These are phyloP conservation scores for Eragrostis nindensis DNA, from an alignment of 176 grass and related monocot genomes.

Conservation along the genomic window DNA sequence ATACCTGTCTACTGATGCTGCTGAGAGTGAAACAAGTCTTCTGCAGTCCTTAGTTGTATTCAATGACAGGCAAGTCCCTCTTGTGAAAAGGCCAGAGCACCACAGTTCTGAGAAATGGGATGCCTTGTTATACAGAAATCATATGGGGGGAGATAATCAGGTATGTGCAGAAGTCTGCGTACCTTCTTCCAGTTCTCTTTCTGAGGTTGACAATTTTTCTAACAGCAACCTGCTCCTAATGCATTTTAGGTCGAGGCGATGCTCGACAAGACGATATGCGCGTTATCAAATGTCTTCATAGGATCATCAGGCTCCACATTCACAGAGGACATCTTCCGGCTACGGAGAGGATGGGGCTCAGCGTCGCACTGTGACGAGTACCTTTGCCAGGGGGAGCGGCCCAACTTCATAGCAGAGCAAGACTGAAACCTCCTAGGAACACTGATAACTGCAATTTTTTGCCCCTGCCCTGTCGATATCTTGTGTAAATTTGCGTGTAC, in stretches of 20 bases:
- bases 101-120: slow-evolving; percentile 86
- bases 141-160: slow-evolving; percentile 71
- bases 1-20: slow-evolving; percentile 94
- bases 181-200: neutral
- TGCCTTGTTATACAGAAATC: slow-evolving; percentile 83
- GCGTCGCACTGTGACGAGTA: slow-evolving; percentile 82
- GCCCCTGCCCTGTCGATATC: neutral
- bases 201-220: neutral
- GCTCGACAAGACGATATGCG: slow-evolving; percentile 95
- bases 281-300: slow-evolving; percentile 81
- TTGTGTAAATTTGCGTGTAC: slow-evolving; percentile 55
- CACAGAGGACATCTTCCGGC: slow-evolving; percentile 86
- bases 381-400: slow-evolving; percentile 87
- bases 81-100: slow-evolving; percentile 84
- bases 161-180: slow-evolving; percentile 26
- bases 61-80: slow-evolving; percentile 74
- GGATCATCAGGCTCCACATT: slow-evolving; percentile 89
- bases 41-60: slow-evolving; percentile 75
- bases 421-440: slow-evolving; percentile 46
- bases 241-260: slow-evolving; percentile 77
- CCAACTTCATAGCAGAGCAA: slow-evolving; percentile 76
- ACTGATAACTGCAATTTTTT: slow-evolving; percentile 19
- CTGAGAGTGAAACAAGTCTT: slow-evolving; percentile 70
- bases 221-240: neutral
- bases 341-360: slow-evolving; percentile 77